These are phyloP conservation scores for Evernia prunastri DNA, from an alignment of 495 filamentous ascomycete species.

Conservation along the genomic window DNA sequence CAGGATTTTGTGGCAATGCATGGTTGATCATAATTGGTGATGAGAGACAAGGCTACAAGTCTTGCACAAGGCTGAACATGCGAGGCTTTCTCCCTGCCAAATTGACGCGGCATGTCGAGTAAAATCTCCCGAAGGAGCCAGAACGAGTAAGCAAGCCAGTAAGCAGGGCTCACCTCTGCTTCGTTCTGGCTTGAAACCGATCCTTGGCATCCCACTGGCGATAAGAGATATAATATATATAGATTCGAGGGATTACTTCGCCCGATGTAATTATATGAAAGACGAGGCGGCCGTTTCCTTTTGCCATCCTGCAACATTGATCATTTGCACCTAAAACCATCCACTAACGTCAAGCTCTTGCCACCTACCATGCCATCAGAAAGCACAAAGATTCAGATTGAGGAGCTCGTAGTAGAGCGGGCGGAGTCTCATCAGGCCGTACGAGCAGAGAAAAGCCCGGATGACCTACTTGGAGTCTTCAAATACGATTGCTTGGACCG, in stretches of 20 bases:
- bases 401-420: not conserved
- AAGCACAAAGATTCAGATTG: not conserved
- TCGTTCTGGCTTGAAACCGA: not conserved
- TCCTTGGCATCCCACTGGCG: not conserved
- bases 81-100: not conserved
- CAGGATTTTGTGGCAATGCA: not conserved
- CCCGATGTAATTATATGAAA: not conserved
- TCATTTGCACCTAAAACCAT: not conserved
- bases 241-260: too few species aligned
- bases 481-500: constrained; percentile 20
- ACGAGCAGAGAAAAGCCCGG: not conserved
- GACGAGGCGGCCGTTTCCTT: not conserved
- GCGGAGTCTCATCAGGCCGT: not conserved
- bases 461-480: constrained; percentile 14
- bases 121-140: not conserved
- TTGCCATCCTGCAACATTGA: not conserved
- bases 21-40: not conserved
- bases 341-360: not conserved
- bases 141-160: too few species aligned
- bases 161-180: not conserved
- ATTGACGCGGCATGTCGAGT: not conserved
- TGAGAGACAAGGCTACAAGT: not conserved
- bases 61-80: not conserved
- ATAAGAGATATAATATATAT: too few species aligned
- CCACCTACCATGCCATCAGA: not conserved